Conservation (phyloP, 805 yeast species). For the Candida cerambycidarum region DNA sequence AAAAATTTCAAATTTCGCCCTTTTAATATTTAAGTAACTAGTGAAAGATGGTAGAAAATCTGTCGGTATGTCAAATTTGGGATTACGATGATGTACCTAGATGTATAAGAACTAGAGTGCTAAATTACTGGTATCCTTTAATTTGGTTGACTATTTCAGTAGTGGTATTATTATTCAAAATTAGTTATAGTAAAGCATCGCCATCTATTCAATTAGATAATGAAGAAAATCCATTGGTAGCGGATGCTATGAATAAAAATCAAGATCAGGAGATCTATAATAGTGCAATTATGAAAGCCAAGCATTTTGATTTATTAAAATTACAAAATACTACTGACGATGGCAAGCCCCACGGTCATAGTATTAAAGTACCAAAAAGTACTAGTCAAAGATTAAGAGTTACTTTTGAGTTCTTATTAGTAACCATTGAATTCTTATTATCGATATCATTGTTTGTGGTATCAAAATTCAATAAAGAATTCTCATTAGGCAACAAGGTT, state of each 20-base stretch:
- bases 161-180: constrained; percentile 23
- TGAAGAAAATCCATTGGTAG: constrained; percentile 36
- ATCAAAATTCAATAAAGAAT: constrained; percentile 29
- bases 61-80: constrained; percentile 39
- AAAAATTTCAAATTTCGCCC: constrained; percentile 3
- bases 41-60: constrained; percentile 5
- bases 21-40: neutral
- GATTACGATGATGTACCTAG: constrained; percentile 58
- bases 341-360: constrained; percentile 61
- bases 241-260: constrained; percentile 11
- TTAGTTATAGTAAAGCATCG: constrained; percentile 16
- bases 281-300: constrained; percentile 38
- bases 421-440: constrained; percentile 41
- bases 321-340: constrained; percentile 54
- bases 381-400: constrained; percentile 55
- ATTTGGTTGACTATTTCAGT: constrained; percentile 30
- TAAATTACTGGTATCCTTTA: constrained; percentile 37
- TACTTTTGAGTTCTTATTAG: constrained; percentile 46
- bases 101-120: constrained; percentile 43
- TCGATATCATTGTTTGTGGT: constrained; percentile 34
- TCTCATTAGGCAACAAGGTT: constrained; percentile 23
- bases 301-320: constrained; percentile 65
- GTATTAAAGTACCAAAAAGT: constrained; percentile 48
- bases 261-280: constrained; percentile 5
- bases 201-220: constrained; percentile 17